phyloP scores from a whole-genome alignment of 768 basidiomycete species.

The Suillus occidentalis region DNA sequence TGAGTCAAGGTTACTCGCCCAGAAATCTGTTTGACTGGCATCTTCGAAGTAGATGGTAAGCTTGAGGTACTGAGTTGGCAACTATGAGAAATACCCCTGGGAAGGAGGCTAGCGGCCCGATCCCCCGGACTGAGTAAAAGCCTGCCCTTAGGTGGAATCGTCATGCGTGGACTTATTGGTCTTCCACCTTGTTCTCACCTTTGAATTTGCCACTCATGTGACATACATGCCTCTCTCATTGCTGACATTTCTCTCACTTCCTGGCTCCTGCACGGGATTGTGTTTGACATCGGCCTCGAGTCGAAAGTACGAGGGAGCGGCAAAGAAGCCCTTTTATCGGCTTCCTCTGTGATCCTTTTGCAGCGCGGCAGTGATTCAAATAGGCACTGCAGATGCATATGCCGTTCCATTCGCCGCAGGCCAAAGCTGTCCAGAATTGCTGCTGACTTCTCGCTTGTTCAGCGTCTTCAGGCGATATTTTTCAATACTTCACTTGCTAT shows the following conservation, averaged over 20 bases:
- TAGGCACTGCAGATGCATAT: constrained; percentile 13
- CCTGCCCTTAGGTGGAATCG: constrained; percentile 3
- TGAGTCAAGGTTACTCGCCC: constrained; percentile 55
- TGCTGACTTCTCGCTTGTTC: background rate
- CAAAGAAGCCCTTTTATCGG: constrained; percentile 4
- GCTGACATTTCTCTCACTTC: background rate
- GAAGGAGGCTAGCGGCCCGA: background rate
- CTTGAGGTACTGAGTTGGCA: background rate
- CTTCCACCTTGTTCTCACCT: background rate
- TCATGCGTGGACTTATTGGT: background rate
- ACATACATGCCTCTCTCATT: background rate
- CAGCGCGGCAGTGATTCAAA: constrained; percentile 5
- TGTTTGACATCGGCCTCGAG: constrained; percentile 3
- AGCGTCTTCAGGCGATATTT: background rate
- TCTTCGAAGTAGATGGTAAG: constrained; percentile 23
- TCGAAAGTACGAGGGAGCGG: constrained; percentile 12
- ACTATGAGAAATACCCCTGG: constrained; percentile 2
- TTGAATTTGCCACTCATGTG: background rate
- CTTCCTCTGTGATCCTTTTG: constrained; percentile 12
- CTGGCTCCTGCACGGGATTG: background rate
- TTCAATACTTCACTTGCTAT: constrained; percentile 1
- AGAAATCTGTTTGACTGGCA: constrained; percentile 55
- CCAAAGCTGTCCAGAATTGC: background rate
- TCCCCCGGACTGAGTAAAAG: background rate
- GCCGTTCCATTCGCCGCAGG: constrained; percentile 3